A percentile compares a stretch with the other conserved stretches of the same genome.
phyloP scores from a whole-genome alignment of 208 protist species.

The Blastocrithidia nonstop region DNA sequence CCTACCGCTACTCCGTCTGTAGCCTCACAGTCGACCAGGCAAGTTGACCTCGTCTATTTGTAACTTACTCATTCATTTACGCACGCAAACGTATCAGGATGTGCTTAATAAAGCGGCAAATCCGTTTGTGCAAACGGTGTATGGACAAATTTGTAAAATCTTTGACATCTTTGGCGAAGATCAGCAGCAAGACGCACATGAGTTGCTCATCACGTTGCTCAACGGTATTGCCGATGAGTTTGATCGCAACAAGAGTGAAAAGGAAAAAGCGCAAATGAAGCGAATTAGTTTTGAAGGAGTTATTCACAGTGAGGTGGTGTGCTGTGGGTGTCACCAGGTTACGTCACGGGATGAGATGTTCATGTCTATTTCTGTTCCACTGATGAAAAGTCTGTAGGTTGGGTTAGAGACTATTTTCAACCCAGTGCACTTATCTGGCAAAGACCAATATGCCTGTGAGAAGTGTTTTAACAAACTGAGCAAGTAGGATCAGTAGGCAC shows the following conservation, averaged over 20 bases:
- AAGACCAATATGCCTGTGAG: slow-evolving; percentile 74
- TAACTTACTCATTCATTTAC: slow-evolving; percentile 26
- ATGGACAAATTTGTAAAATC: slow-evolving; percentile 26
- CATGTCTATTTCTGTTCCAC: slow-evolving; percentile 69
- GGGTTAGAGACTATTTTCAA: slow-evolving; percentile 37
- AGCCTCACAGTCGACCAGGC: slow-evolving; percentile 12
- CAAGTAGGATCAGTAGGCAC: slow-evolving; percentile 25
- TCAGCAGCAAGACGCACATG: slow-evolving; percentile 82
- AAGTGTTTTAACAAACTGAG: slow-evolving; percentile 53
- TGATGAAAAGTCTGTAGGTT: slow-evolving; percentile 34
- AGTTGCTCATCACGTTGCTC: slow-evolving; percentile 69
- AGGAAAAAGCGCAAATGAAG: slow-evolving; percentile 22
- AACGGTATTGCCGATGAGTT: slow-evolving; percentile 79
- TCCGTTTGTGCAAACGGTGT: slow-evolving; percentile 18
- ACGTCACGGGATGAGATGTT: slow-evolving; percentile 63
- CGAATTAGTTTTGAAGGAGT: slow-evolving; percentile 61
- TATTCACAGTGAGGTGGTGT: slow-evolving; percentile 42
- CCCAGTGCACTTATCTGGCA: slow-evolving; percentile 19
- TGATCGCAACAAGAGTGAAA: slow-evolving; percentile 36
- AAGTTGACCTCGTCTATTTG: slow-evolving; percentile 25
- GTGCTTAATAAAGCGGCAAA: slow-evolving; percentile 28
- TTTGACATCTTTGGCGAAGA: slow-evolving; percentile 47
- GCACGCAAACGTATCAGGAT: slow-evolving; percentile 29
- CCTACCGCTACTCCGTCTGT: slow-evolving; percentile 15
- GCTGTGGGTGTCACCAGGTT: slow-evolving; percentile 21